Conservation (phyloP, 1,284 basidiomycete genomes). For the Cryptococcus maquisensis region DNA sequence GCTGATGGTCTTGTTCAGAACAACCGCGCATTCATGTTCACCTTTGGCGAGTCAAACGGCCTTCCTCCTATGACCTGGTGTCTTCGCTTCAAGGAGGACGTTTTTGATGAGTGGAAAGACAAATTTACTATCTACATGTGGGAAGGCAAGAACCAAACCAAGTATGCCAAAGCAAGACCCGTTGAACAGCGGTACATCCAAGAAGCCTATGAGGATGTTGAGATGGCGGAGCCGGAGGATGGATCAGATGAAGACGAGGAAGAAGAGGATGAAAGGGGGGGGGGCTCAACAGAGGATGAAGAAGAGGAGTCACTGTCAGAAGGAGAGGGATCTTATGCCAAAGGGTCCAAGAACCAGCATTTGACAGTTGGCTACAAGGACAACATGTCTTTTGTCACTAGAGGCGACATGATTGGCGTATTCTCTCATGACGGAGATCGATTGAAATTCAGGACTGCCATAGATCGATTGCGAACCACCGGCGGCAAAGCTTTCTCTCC, state of each 20-base stretch:
- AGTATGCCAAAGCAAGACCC: constrained; percentile 76
- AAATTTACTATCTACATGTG: constrained; percentile 71
- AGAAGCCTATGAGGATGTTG: constrained; percentile 71
- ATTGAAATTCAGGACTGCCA: constrained; percentile 83
- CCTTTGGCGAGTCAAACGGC: constrained; percentile 55
- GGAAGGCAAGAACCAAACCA: constrained; percentile 72
- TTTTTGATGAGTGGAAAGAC: constrained; percentile 63
- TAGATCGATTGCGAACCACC: constrained; percentile 74
- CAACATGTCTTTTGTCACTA: constrained; percentile 90
- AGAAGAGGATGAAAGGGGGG: constrained; percentile 66
- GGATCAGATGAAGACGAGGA: constrained; percentile 49
- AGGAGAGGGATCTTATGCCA: constrained; percentile 48
- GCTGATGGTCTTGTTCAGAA: constrained; percentile 19
- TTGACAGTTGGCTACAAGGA: constrained; percentile 95
- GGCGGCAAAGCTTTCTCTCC: constrained; percentile 84
- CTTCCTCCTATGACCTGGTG: constrained; percentile 71
- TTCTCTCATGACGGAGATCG: constrained; percentile 79
- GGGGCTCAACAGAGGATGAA: constrained; percentile 52
- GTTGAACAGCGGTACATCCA: constrained; percentile 63
- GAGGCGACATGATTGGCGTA: constrained; percentile 95
- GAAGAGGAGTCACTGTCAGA: constrained; percentile 50
- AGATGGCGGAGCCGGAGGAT: constrained; percentile 68
- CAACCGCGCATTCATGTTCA: constrained; percentile 64
- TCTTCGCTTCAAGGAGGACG: constrained; percentile 62
- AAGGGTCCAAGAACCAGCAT: constrained; percentile 74